Conservation (phyloP, 306 rosid genomes). For the Prosopis cineraria region DNA sequence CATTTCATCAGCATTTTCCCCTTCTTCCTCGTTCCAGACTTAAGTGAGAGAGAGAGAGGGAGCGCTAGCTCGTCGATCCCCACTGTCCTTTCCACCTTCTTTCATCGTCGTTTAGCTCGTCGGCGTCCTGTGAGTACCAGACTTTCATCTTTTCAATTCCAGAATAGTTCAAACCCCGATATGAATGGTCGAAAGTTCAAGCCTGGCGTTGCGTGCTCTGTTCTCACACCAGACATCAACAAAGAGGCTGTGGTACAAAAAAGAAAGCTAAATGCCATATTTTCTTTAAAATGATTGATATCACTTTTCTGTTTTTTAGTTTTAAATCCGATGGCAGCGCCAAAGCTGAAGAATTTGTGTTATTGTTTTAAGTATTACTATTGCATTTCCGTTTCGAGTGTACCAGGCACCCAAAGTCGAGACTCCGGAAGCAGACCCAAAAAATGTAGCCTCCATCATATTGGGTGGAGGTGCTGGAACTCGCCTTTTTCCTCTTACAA, state of each 20-base stretch:
- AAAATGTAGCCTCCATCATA: conserved; percentile 77
- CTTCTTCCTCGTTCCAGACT: no score
- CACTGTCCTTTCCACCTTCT: no score
- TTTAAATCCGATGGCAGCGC: background rate
- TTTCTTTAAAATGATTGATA: background rate
- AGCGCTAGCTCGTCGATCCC: no score
- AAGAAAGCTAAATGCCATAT: background rate
- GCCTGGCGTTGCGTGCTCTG: conserved; percentile 49
- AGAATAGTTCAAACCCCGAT: conserved; percentile 35
- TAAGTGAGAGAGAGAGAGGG: no score
- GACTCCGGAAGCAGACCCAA: conserved; percentile 62
- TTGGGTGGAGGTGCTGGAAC: conserved; percentile 94
- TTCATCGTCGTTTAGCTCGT: no score
- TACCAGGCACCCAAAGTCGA: conserved; percentile 42
- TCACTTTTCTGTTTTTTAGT: background rate
- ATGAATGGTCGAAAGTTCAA: conserved; percentile 33
- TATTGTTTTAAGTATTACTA: background rate
- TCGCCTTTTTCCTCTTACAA: conserved; percentile 82
- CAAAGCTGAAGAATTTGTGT: background rate
- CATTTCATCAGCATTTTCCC: no score
- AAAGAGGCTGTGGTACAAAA: conserved; percentile 46
- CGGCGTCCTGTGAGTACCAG: conserved; percentile 36
- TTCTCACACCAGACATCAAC: conserved; percentile 57
- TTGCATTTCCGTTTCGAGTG: conserved; percentile 42
- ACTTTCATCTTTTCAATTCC: conserved; percentile 31